Percentiles rank a stretch among this genome's conserved stretches.
Evolutionary conservation across 805 yeast species (phyloP).

Genomic region (Yarrowia sp.): DNA sequence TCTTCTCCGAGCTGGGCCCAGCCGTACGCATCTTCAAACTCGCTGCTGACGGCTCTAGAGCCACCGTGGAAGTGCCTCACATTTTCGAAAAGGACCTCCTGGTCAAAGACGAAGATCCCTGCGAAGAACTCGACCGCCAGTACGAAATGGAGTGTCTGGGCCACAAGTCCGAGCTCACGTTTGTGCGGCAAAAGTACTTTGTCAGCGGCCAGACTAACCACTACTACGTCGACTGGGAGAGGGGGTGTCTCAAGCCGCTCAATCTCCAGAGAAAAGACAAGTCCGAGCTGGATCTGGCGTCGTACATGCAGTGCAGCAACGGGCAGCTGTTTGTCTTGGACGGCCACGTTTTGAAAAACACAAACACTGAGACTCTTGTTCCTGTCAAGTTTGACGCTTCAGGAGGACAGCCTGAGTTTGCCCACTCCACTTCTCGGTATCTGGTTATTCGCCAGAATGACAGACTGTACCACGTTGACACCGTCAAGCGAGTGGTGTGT

Average conservation of each 20-base stretch:
- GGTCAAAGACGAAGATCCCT: constrained; percentile 6
- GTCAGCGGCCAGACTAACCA: not conserved
- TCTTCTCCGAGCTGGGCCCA: constrained; percentile 5
- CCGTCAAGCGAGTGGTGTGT: not conserved
- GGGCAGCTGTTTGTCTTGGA: constrained; percentile 12
- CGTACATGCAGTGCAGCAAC: constrained; percentile 15
- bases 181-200: constrained; percentile 9
- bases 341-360: not conserved
- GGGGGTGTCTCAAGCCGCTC: not conserved
- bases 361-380: not conserved
- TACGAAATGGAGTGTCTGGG: constrained; percentile 20
- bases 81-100: not conserved
- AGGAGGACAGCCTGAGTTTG: not conserved
- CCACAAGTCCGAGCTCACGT: constrained; percentile 7
- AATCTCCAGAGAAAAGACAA: not conserved
- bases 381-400: not conserved
- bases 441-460: not conserved
- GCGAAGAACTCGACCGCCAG: constrained; percentile 10
- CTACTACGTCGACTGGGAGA: not conserved
- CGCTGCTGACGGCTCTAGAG: not conserved
- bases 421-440: not conserved
- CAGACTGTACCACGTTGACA: not conserved
- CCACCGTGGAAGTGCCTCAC: constrained; percentile 7
- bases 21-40: not conserved
- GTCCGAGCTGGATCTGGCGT: constrained; percentile 5